Evolutionary conservation across 2,329 filamentous ascomycete genomes (phyloP), one percentile per base, ranked within the genome.

Genomic region (Nakataea oryzae): DNA sequence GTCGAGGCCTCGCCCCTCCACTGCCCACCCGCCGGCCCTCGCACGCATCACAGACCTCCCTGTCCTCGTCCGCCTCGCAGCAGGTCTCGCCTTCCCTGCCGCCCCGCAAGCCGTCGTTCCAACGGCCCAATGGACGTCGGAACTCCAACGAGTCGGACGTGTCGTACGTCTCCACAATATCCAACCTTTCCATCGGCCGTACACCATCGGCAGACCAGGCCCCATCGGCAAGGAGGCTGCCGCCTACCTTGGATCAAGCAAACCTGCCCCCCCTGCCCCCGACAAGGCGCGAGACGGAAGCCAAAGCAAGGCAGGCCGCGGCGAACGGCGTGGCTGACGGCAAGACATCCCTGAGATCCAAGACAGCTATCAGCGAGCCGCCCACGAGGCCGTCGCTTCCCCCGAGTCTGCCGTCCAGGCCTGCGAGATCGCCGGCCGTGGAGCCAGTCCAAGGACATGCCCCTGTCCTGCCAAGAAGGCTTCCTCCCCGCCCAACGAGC

Each of bases 191-290:
- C 1, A 65, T 82, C 55, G 78, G 75, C 41, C 74, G 74, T 7
- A 73, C 74, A 3, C 79, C 78, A 11, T 82, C 82, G 2, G 75
- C 72, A 27, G 78, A 79, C 13, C 69, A 69, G n/a, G 64, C 71
- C 2, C 65, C 72, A 4, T 66, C 74, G 17, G 27, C 61, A 32
- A 76, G 83, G 64, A 84, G 79, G 61, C 70, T 87, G 27, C 83
- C 85, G 3, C 84, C 85, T 1, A 70, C 79, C 0, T 77, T 83
- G 58, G 83, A 84, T 61, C 76, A 81, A 41, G 75, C 82, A n/a
- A 81, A 78, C 59, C 74, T 87, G 13, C 85, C 84, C 0, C 78
- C 80, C 13, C 71, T 87, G 47, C 85, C 84, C 0, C 84, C 83
- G 0, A 78, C 80, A 1, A 78, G 76, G 64, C 76, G 79, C 55